Percentiles rank a stretch among this genome's conserved stretches.
Evolutionary conservation across 768 basidiomycete genomes (phyloP).

Genomic region (Chlorophyllum brunneum): DNA sequence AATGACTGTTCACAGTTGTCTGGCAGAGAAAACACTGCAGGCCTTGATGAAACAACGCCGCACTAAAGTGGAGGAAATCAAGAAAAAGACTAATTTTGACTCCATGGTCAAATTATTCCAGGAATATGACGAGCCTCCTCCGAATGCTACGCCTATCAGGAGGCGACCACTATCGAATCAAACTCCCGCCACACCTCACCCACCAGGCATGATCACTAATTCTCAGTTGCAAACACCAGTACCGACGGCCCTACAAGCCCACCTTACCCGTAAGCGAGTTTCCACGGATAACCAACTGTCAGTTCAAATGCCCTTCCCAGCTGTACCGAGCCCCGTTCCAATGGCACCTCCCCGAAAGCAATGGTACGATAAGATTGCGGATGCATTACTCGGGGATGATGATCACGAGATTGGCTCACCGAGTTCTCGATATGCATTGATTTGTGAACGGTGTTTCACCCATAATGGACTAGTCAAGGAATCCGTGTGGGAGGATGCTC

Average conservation of each 20-base stretch:
- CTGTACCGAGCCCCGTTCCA: slow-evolving; percentile 27
- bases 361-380: slow-evolving; percentile 87
- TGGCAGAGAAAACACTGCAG: slow-evolving; percentile 75
- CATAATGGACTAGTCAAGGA: slow-evolving; percentile 90
- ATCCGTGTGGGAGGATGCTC: slow-evolving; percentile 73
- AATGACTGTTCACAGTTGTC: neutral
- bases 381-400: slow-evolving; percentile 81
- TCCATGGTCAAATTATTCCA: slow-evolving; percentile 87
- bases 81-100: slow-evolving; percentile 97
- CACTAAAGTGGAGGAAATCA: slow-evolving; percentile 89
- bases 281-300: slow-evolving; percentile 1
- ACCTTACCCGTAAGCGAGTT: slow-evolving; percentile 22
- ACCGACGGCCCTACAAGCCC: slow-evolving; percentile 21
- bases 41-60: slow-evolving; percentile 73
- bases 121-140: slow-evolving; percentile 70
- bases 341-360: slow-evolving; percentile 57
- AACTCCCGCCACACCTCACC: slow-evolving; percentile 30
- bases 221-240: slow-evolving; percentile 21
- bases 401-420: slow-evolving; percentile 41
- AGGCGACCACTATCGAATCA: slow-evolving; percentile 30
- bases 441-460: slow-evolving; percentile 82
- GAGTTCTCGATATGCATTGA: slow-evolving; percentile 71
- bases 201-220: slow-evolving; percentile 18
- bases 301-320: slow-evolving; percentile 15
- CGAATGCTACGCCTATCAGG: slow-evolving; percentile 38